A percentile compares a stretch with the other conserved stretches of the same genome.
Conservation (phyloP, 2,329 filamentous ascomycete species). For the Ambrosiella cleistominuta region DNA sequence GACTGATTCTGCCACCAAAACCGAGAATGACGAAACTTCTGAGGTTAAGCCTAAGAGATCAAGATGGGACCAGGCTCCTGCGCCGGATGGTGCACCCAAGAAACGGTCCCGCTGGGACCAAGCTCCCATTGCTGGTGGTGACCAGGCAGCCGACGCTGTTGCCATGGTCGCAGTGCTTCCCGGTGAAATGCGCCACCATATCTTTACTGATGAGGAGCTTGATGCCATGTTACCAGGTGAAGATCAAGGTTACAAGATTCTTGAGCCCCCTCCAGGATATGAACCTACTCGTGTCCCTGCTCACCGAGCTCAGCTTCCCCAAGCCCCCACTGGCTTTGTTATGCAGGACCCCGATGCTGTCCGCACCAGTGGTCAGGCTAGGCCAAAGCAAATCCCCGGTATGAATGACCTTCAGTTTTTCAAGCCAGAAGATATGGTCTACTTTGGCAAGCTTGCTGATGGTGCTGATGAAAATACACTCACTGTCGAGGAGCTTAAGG, state of each 20-base stretch:
- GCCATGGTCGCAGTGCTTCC: constrained; percentile 60
- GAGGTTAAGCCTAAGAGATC: constrained; percentile 52
- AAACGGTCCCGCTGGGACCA: constrained; percentile 84
- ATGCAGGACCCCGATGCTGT: constrained; percentile 88
- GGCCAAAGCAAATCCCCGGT: constrained; percentile 88
- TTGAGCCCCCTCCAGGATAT: constrained; percentile 82
- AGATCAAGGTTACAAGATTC: constrained; percentile 77
- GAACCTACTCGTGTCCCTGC: constrained; percentile 63
- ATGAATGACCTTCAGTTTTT: constrained; percentile 95
- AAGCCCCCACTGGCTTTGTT: constrained; percentile 74
- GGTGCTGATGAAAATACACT: constrained; percentile 80
- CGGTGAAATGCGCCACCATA: constrained; percentile 66
- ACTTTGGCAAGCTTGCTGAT: constrained; percentile 94
- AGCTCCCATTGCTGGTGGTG: constrained; percentile 63
- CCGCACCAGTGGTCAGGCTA: constrained; percentile 67
- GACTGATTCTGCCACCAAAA: constrained; percentile 27
- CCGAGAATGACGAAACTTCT: constrained; percentile 27
- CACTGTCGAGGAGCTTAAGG: constrained; percentile 88
- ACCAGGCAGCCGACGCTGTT: constrained; percentile 38
- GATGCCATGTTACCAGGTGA: constrained; percentile 79
- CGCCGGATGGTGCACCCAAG: constrained; percentile 41
- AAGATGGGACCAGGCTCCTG: constrained; percentile 72
- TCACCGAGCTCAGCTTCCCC: constrained; percentile 46
- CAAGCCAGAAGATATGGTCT: constrained; percentile 96
- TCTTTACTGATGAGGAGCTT: constrained; percentile 84